Evolutionary conservation across 2,329 filamentous ascomycete species (phyloP).

Genomic region (Coleophoma eucalyptorum): DNA sequence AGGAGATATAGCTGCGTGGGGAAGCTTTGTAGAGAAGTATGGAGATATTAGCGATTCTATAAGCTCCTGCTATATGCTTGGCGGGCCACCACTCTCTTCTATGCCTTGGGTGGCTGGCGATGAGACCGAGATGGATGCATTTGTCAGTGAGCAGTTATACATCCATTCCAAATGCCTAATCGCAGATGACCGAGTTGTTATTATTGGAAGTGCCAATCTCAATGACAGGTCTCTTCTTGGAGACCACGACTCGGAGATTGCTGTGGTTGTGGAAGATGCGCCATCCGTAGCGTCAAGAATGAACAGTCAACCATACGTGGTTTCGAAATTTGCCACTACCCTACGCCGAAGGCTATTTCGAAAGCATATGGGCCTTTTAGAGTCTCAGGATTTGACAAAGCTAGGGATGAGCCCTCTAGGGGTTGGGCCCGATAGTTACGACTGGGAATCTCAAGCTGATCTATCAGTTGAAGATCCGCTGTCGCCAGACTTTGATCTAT

Average conservation of each 20-base stretch:
- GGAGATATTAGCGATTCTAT: conserved; percentile 73
- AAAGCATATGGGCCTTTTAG: conserved; percentile 84
- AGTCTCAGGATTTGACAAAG: conserved; percentile 64
- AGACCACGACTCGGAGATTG: conserved; percentile 82
- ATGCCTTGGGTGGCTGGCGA: conserved; percentile 51
- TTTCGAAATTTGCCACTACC: conserved; percentile 72
- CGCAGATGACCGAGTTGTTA: conserved; percentile 76
- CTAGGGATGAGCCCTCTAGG: conserved; percentile 72
- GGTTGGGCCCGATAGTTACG: conserved; percentile 67
- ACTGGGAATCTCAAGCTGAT: conserved; percentile 66
- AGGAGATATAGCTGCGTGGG: conserved; percentile 63
- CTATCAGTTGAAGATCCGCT: conserved; percentile 72
- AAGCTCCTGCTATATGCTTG: conserved; percentile 78
- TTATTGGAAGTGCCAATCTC: conserved; percentile 67
- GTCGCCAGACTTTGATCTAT: conserved; percentile 58
- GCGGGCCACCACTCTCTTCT: conserved; percentile 62
- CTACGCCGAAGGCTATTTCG: conserved; percentile 84
- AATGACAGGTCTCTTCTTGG: conserved; percentile 73
- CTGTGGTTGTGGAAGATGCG: conserved; percentile 81
- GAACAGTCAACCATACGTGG: conserved; percentile 68
- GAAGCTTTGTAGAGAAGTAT: conserved; percentile 59
- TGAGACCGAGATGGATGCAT: conserved; percentile 55
- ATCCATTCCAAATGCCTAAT: conserved; percentile 71
- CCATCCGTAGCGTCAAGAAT: conserved; percentile 67
- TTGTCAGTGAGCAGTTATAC: conserved; percentile 60